Percentiles rank a stretch among this genome's conserved stretches.
These are phyloP conservation scores for Neonectria ditissima DNA, from an alignment of 2,329 filamentous ascomycete genomes.

Conservation along the genomic window DNA sequence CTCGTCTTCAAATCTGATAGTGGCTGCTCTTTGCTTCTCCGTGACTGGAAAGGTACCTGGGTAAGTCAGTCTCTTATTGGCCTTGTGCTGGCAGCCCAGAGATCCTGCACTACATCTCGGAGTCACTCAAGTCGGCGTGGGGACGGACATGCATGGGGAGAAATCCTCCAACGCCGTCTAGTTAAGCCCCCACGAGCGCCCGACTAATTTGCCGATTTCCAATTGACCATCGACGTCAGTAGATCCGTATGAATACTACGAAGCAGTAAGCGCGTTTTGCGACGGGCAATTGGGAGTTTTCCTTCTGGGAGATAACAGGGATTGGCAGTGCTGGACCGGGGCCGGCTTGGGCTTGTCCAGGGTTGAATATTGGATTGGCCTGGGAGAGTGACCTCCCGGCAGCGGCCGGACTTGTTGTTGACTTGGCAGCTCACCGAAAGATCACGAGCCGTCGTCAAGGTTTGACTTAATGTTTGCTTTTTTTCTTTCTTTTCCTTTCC, in stretches of 20 bases:
- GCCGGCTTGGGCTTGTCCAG: neutral
- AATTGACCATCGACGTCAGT: neutral
- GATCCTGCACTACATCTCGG: neutral
- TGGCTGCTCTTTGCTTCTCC: neutral
- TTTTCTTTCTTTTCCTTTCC: no score
- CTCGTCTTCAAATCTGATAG: neutral
- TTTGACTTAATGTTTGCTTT: neutral
- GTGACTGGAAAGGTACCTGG: neutral
- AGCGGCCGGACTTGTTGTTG: neutral
- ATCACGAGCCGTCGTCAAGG: neutral
- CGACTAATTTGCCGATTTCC: neutral
- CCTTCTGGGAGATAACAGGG: conserved; percentile 13
- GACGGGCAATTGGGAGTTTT: conserved; percentile 12
- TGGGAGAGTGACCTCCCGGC: conserved; percentile 3
- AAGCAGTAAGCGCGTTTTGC: conserved; percentile 24
- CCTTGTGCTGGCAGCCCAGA: neutral
- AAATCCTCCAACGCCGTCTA: neutral
- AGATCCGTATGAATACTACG: neutral
- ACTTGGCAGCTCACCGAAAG: conserved; percentile 1
- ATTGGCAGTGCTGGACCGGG: conserved; percentile 2
- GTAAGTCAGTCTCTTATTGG: no score
- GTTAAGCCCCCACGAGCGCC: conserved; percentile 1
- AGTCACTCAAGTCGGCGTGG: neutral
- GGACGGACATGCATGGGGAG: conserved; percentile 6
- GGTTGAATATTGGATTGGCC: neutral